These are phyloP conservation scores for Daedaleopsis sinensis DNA, from an alignment of 768 basidiomycete genomes.

Conservation along the genomic window DNA sequence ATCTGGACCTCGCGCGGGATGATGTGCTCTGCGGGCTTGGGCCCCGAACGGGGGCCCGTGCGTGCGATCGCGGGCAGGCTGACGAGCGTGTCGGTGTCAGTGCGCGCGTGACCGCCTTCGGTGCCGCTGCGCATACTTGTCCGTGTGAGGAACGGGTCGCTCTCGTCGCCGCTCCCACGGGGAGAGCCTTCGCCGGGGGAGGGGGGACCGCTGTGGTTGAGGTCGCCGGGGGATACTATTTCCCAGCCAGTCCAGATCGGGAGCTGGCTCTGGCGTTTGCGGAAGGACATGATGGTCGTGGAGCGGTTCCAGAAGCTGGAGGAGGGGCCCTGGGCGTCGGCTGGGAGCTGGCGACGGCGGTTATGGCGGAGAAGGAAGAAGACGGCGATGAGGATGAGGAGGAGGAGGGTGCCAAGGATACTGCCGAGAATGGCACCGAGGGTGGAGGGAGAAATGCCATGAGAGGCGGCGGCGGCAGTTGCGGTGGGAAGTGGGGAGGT, in stretches of 20 bases:
- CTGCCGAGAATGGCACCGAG: constrained; percentile 63
- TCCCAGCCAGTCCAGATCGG: constrained; percentile 38
- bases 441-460: constrained; percentile 32
- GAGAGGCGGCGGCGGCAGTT: constrained; percentile 20
- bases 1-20: constrained; percentile 39
- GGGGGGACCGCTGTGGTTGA: constrained; percentile 2
- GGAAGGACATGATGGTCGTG: constrained; percentile 23
- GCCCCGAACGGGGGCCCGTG: constrained; percentile 22
- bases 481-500: constrained; percentile 9
- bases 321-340: constrained; percentile 22
- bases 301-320: constrained; percentile 46
- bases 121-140: constrained; percentile 26
- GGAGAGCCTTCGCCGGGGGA: constrained; percentile 66
- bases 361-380: constrained; percentile 41
- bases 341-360: constrained; percentile 24
- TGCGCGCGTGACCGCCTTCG: constrained; percentile 28
- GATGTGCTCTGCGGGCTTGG: constrained; percentile 38
- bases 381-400: constrained; percentile 56
- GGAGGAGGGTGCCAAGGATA: constrained; percentile 59
- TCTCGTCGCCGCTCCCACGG: constrained; percentile 69
- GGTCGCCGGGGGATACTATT: constrained; percentile 31
- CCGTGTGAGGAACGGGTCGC: constrained; percentile 54
- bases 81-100: constrained; percentile 32
- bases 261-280: constrained; percentile 16
- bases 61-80: constrained; percentile 29